Evolutionary conservation across 2,329 filamentous ascomycete genomes (phyloP), one percentile per base, ranked within the genome.

Genomic region (Mycogone perniciosa): DNA sequence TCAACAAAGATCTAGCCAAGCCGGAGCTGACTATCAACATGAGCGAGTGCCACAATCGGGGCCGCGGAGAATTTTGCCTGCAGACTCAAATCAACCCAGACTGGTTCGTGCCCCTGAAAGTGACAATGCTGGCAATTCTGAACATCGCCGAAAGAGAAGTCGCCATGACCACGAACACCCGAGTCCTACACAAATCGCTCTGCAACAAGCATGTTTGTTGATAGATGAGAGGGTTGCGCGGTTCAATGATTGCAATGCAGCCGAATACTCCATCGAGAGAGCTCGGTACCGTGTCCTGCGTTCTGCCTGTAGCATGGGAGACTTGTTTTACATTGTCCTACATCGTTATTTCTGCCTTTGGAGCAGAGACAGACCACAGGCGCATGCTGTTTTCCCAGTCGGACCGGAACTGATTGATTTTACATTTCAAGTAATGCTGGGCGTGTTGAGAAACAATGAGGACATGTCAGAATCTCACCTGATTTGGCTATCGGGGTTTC

Each of bases 291-390:
- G 63, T n/a, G 71, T 86, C 6, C 67, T 90, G 9, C 60, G 56
- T 29, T 69, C 79, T 27, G 85, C 86, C 1, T 85, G 81, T 56
- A 40, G 55, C 2, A 58, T 62, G 0, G 64, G 74, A 4, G 87
- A 91, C 62, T 55, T 71, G 43, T 80, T 86, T 60, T 90, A 85
- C 61, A 58, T 89, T 45, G 71, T 76, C 5, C 62, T 87, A 9
- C 85, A 88, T 60, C 84, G 88, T 60, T 53, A 85, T 2, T 84
- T 81, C 62, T 86, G 82, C 60, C 60, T 77, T 20, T 80, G 77
- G 75, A 75, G 73, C 4, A 51, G 67, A 3, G 62, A 70, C 13
- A 58, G 46, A 9, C 54, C 72, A 3, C 60, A 74, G 9, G 64
- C 67, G 1, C 61, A 71, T 42, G 57, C 31, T 5, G n/a, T 57